These are phyloP conservation scores for Senna tora DNA, from an alignment of 306 rosid species.

Conservation along the genomic window DNA sequence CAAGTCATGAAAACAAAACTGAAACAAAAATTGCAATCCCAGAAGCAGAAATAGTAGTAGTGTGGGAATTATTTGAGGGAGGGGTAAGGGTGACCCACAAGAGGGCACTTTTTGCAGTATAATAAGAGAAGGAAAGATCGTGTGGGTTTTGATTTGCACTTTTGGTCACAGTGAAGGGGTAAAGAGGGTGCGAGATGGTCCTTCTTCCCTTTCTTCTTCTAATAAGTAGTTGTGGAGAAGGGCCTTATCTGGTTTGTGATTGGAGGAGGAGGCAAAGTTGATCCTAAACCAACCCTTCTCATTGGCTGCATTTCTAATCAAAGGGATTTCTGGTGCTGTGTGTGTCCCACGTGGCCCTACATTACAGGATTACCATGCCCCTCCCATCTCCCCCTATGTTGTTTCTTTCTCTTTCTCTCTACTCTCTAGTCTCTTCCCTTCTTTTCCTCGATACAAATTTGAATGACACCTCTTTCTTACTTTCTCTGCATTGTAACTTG, in stretches of 20 bases:
- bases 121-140: constrained; percentile 27
- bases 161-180: constrained; percentile 35
- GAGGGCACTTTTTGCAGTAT: constrained; percentile 64
- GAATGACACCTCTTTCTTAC: constrained; percentile 42
- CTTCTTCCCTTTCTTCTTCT: too few species aligned
- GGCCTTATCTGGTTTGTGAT: constrained; percentile 68
- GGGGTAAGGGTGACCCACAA: constrained; percentile 52
- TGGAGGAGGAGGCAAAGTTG: constrained; percentile 47
- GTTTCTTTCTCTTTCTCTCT: too few species aligned
- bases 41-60: too few species aligned
- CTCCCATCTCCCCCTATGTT: too few species aligned
- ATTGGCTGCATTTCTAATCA: constrained; percentile 55
- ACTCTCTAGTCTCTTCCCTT: not conserved
- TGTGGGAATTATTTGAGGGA: not conserved
- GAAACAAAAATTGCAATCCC: too few species aligned
- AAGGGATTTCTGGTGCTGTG: constrained; percentile 54
- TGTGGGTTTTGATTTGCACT: constrained; percentile 45
- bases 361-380: constrained; percentile 39
- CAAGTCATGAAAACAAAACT: constrained; percentile 46
- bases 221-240: constrained; percentile 26
- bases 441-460: constrained; percentile 34
- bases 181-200: not conserved
- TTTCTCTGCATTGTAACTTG: too few species aligned
- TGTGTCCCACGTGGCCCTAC: constrained; percentile 13
- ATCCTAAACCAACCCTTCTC: constrained; percentile 47